Base-by-base conservation (phyloP, 768 basidiomycete species). In the Cystofilobasidium macerans region DNA sequence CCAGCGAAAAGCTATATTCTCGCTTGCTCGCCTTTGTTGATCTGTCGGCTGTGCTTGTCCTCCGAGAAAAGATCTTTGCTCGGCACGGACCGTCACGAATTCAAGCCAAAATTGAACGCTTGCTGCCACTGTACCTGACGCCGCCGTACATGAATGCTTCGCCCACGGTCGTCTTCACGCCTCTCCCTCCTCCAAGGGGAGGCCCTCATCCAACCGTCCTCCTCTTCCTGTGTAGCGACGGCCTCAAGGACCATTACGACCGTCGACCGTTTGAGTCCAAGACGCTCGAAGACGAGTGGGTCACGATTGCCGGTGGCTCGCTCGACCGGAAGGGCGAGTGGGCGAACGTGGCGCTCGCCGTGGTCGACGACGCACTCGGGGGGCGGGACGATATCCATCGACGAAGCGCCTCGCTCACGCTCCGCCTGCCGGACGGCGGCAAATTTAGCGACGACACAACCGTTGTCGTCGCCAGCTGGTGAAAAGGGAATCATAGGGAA, bases 231-330 rank as follows among this genome's bases (percentile, higher is more conserved):
- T 26, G 18, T 24, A 24, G n/a, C 9, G 48, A 51, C 48, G 48
- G 48, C n/a, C 48, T 51, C 9, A 51, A 51, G 48, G 48, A 51
- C 48, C 48, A 24, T 22, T 51, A 51, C 48, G 48, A 51, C 48
- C 24, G 28, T 24, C 48, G 48, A 12, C 48, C 48, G 48, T 51
- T 51, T 24, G 48, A 5, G 28, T 20, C 24, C 48, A 51, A 51
- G 48, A 26, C 22, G 24, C 48, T 51, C 48, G 48, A 51, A 24
- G 48, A 51, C 24, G 48, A 51, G 48, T 51, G 48, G 48, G 28
- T 51, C 48, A 22, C n/a, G 24, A 12, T 51, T 12, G 48, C 48
- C 28, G 48, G 48, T 11, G 24, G 2, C 6, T 8, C 11, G 3
- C 6, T 51, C 48, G 48, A 18, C 48, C 9, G 22, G 12, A 11